Percentiles rank a stretch among this genome's conserved stretches.
These are phyloP conservation scores for Cenchrus americanus DNA, from an alignment of 176 grass and related monocot genomes.

Conservation along the genomic window DNA sequence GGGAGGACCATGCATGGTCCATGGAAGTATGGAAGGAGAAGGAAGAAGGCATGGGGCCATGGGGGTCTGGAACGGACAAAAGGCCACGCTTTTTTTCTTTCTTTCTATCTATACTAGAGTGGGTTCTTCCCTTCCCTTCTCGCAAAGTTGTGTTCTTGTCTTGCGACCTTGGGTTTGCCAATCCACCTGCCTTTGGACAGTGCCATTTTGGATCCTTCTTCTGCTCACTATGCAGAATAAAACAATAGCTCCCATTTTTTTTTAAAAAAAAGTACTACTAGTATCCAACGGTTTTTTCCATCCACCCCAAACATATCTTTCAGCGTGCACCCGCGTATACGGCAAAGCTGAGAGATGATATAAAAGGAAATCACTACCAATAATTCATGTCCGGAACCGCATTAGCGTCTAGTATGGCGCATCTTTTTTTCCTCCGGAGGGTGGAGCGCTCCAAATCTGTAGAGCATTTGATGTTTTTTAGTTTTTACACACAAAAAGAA, in stretches of 20 bases:
- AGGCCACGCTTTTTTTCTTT: background rate
- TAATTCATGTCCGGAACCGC: too few relatives aligned
- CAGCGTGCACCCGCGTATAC: background rate
- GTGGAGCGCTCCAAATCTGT: too few relatives aligned
- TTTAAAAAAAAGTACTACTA: background rate
- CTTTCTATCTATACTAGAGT: background rate
- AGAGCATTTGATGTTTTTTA: too few relatives aligned
- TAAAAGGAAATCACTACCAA: background rate
- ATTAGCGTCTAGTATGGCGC: too few relatives aligned
- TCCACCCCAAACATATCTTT: constrained; percentile 34
- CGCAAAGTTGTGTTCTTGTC: constrained; percentile 31
- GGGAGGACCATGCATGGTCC: background rate
- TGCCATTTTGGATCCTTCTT: constrained; percentile 22
- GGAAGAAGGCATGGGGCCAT: background rate
- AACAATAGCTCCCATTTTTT: background rate
- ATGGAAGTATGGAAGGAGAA: background rate
- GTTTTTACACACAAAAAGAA: too few relatives aligned
- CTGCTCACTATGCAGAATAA: background rate
- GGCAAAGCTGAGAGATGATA: background rate
- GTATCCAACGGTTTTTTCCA: background rate
- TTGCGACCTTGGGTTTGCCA: constrained; percentile 35
- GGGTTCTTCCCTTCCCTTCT: background rate
- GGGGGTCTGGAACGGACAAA: background rate
- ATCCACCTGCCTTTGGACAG: constrained; percentile 14
- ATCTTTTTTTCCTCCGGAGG: too few relatives aligned